Base-by-base conservation (phyloP, 805 yeast species). In the Wickerhamomyces hampshirensis region DNA sequence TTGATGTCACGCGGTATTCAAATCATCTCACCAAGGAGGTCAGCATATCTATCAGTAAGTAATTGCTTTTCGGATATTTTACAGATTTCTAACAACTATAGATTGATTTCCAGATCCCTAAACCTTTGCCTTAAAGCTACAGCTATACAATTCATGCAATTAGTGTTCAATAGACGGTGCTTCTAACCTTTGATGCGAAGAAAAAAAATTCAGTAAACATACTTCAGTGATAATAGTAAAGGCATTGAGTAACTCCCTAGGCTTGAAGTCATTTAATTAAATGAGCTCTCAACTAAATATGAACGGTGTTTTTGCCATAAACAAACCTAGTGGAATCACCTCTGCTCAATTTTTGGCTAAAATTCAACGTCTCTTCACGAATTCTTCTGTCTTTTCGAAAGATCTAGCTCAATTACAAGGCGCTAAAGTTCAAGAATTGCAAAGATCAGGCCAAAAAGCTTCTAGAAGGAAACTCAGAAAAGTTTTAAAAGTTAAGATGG, bases 241-340 rank as follows among this genome's bases (percentile, higher is more conserved):
- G n/a, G n/a, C n/a, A n/a, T n/a, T n/a, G n/a, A n/a, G n/a, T n/a
- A n/a, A n/a, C n/a, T n/a, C n/a, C n/a, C n/a, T n/a, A n/a, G n/a
- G n/a, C n/a, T n/a, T n/a, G n/a, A 21, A 11, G 24, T 11, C 28
- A 12, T 4, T 5, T 17, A 26, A 11, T 19, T 31, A 5, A 23
- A 36, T 36, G 39, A 19, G 26, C 8, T 18, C 26, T 4, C 17
- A 15, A 7, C 6, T 37, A 6, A 46, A 39, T 8, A 85, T 91
- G 96, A 86, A 88, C 51, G 98, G 98, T 30, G 73, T 93, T 1
- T 86, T 91, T 66, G 98, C 98, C 7, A 75, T 91, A 29, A 81
- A 82, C 46, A 91, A 91, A 57, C 98, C 98, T 0, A 63, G 79
- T 12, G 97, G 97, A 0, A 71, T 84, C 10, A 68, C 94, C 1